Percentiles rank a stretch among this genome's conserved stretches.
phyloP scores from a whole-genome alignment of 768 basidiomycete genomes.

The Suillus cothurnatus region DNA sequence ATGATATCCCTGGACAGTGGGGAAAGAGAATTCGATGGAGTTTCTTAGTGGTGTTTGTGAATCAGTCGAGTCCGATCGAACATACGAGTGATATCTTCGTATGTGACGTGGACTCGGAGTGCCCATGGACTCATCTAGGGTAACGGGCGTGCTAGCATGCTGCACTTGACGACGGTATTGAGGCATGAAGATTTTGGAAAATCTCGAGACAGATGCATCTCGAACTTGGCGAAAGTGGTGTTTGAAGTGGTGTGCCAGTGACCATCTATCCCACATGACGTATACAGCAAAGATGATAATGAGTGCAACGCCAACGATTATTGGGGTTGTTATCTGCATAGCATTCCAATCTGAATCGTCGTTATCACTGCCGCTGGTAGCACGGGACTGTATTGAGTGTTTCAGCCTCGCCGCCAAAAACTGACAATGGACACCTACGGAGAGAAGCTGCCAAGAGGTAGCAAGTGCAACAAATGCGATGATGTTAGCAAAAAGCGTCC shows the following conservation, averaged over 20 bases:
- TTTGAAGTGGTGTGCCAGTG: constrained; percentile 4
- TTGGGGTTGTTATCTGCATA: constrained; percentile 37
- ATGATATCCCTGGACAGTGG: constrained; percentile 12
- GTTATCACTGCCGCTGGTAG: not conserved
- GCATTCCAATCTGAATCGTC: constrained; percentile 21
- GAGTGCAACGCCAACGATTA: constrained; percentile 35
- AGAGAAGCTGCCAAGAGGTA: constrained; percentile 20
- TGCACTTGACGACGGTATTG: constrained; percentile 18
- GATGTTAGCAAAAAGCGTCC: not conserved
- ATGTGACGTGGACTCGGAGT: not conserved
- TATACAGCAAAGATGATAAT: constrained; percentile 22
- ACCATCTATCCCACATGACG: constrained; percentile 28
- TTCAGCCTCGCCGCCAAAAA: not conserved
- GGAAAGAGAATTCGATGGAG: constrained; percentile 11
- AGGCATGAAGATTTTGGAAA: constrained; percentile 20
- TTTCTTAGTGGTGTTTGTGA: constrained; percentile 30
- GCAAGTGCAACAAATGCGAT: not conserved
- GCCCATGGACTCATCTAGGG: constrained; percentile 27
- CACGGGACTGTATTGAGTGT: constrained; percentile 19
- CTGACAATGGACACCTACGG: constrained; percentile 17
- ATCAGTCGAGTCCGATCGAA: constrained; percentile 29
- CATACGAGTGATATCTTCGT: not conserved
- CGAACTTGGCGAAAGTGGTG: constrained; percentile 18
- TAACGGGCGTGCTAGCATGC: constrained; percentile 18
- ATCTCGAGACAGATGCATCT: constrained; percentile 16